These are phyloP conservation scores for Xylaria sp. DNA, from an alignment of 2,329 filamentous ascomycete species.

Conservation along the genomic window DNA sequence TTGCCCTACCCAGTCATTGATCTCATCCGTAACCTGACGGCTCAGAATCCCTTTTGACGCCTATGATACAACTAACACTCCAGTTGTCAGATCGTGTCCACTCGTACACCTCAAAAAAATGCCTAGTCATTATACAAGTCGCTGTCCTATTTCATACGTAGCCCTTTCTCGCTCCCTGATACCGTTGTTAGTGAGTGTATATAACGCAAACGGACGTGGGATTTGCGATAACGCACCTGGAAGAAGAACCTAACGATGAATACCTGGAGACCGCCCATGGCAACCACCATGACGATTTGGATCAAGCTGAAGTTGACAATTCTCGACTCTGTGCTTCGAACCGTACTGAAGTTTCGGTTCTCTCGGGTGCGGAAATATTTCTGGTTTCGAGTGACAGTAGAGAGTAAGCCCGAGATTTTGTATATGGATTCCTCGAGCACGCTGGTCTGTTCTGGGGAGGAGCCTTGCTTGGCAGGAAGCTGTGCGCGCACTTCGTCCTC, in stretches of 20 bases:
- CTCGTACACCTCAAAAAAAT: slow-evolving; percentile 41
- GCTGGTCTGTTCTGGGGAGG: slow-evolving; percentile 87
- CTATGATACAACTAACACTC: slow-evolving; percentile 43
- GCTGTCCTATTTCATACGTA: slow-evolving; percentile 65
- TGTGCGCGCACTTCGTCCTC: slow-evolving; percentile 47
- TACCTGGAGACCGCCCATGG: slow-evolving; percentile 95
- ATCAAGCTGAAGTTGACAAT: slow-evolving; percentile 98
- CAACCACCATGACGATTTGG: slow-evolving; percentile 89
- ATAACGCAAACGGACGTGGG: slow-evolving; percentile 17
- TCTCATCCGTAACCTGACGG: slow-evolving; percentile 19
- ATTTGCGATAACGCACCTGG: slow-evolving; percentile 68
- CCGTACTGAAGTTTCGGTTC: slow-evolving; percentile 98
- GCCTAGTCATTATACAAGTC: slow-evolving; percentile 25
- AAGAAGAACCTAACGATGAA: slow-evolving; percentile 99
- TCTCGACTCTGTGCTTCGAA: slow-evolving; percentile 91
- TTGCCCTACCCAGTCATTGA: slow-evolving; percentile 14
- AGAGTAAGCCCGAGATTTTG: slow-evolving; percentile 92
- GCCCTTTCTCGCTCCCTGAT: slow-evolving; percentile 72
- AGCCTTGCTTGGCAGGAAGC: slow-evolving; percentile 46
- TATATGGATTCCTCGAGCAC: slow-evolving; percentile 92
- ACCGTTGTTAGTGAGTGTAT: slow-evolving; percentile 34
- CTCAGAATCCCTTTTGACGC: slow-evolving; percentile 38
- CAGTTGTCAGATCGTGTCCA: slow-evolving; percentile 35
- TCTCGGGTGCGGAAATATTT: slow-evolving; percentile 99
- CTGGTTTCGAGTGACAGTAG: slow-evolving; percentile 94